phyloP scores from a whole-genome alignment of 2,329 filamentous ascomycete species.

The Colletotrichum horii region DNA sequence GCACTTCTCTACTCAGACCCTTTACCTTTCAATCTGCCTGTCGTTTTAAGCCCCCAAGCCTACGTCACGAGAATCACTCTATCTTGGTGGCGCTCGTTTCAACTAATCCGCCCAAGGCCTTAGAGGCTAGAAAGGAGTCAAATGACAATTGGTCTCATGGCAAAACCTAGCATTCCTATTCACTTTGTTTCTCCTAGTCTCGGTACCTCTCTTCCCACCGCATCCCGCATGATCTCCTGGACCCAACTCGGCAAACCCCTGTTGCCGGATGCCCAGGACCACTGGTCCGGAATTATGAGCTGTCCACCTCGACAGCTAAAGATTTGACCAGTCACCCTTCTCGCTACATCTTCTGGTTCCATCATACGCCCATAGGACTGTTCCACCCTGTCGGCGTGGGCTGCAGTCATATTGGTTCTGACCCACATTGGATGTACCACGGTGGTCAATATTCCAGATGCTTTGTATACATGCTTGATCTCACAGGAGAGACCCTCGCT shows the following conservation, averaged over 20 bases:
- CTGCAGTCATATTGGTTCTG: constrained; percentile 31
- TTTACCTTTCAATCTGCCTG: no score
- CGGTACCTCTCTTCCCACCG: constrained; percentile 16
- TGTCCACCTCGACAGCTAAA: constrained; percentile 52
- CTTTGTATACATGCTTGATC: constrained; percentile 37
- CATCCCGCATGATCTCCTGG: constrained; percentile 36
- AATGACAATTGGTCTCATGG: background rate
- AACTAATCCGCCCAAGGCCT: background rate
- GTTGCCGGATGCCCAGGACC: constrained; percentile 31
- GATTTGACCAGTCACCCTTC: constrained; percentile 54
- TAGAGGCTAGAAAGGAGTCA: background rate
- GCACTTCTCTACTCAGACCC: no score
- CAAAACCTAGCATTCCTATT: background rate
- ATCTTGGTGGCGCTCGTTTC: background rate
- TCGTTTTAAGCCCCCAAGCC: no score
- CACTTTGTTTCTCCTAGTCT: background rate
- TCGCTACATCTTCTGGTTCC: constrained; percentile 45
- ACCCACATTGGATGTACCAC: constrained; percentile 28
- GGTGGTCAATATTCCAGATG: constrained; percentile 40
- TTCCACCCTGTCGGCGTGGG: constrained; percentile 26
- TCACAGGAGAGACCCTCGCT: constrained; percentile 52
- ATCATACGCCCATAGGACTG: constrained; percentile 34
- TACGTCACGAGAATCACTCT: no score
- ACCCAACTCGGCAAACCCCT: constrained; percentile 47
- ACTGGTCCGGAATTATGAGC: constrained; percentile 46